Conservation (phyloP, 176 grass and related monocot species). For the Phragmites australis region DNA sequence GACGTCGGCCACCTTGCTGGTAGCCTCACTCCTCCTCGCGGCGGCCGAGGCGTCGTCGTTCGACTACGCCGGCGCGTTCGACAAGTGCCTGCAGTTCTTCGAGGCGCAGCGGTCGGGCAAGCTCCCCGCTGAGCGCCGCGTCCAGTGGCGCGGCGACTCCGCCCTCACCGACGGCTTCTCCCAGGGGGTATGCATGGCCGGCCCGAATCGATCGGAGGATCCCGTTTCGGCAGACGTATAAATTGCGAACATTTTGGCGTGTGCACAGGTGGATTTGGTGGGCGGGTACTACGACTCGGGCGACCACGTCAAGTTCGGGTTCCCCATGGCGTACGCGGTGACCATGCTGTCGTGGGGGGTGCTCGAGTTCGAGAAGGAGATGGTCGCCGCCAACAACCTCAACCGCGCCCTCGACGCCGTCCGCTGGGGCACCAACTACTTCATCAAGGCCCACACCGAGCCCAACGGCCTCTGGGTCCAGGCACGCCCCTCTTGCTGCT, state of each 20-base stretch:
- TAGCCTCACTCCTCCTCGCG: conserved; percentile 38
- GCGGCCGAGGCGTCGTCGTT: conserved; percentile 1
- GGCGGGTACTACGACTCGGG: conserved; percentile 95
- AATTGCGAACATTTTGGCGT: not conserved
- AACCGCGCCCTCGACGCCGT: conserved; percentile 67
- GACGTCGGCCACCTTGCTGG: conserved; percentile 32
- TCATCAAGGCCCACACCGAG: conserved; percentile 84
- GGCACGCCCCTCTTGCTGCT: conserved; percentile 23
- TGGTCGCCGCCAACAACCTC: conserved; percentile 62
- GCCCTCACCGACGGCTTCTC: conserved; percentile 69
- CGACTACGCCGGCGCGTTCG: conserved; percentile 74
- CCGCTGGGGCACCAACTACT: conserved; percentile 82
- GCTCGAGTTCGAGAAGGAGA: conserved; percentile 88
- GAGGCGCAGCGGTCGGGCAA: conserved; percentile 91
- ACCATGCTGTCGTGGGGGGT: conserved; percentile 75
- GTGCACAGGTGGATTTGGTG: conserved; percentile 69
- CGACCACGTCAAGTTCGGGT: conserved; percentile 91
- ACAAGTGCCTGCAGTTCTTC: conserved; percentile 84
- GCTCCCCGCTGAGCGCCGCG: conserved; percentile 62
- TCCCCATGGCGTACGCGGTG: conserved; percentile 82
- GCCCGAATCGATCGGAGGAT: not conserved
- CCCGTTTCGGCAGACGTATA: not conserved
- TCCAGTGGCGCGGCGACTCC: conserved; percentile 87
- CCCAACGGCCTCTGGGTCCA: conserved; percentile 79
- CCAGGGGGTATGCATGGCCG: conserved; percentile 46